Evolutionary conservation across 768 basidiomycete genomes (phyloP).

Genomic region (Mycena amicta): DNA sequence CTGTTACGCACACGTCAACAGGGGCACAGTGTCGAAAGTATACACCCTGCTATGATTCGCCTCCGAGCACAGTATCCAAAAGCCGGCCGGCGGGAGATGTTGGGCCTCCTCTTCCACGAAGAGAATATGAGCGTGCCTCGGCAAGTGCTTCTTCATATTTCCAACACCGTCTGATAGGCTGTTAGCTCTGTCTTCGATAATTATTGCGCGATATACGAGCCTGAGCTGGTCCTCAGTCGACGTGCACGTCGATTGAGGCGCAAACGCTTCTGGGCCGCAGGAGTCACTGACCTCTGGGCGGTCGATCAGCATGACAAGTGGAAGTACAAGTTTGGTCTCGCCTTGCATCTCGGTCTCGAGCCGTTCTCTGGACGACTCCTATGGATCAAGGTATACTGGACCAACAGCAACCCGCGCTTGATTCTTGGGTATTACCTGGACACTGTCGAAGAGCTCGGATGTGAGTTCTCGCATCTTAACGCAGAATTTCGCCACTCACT

Average conservation of each 20-base stretch:
- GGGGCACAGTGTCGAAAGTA: constrained; percentile 26
- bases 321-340: constrained; percentile 28
- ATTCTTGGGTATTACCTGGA: constrained; percentile 33
- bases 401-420: constrained; percentile 30
- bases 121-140: constrained; percentile 26
- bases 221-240: constrained; percentile 11
- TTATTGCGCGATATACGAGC: constrained; percentile 12
- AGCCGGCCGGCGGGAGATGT: constrained; percentile 30
- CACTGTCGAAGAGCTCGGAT: constrained; percentile 3
- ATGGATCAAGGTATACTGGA: constrained; percentile 39
- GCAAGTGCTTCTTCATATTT: constrained; percentile 14
- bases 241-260: constrained; percentile 21
- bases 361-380: constrained; percentile 27
- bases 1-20: constrained; percentile 22
- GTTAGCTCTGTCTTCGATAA: constrained; percentile 4
- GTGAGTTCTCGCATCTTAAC: constrained; percentile 11
- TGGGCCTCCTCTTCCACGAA: constrained; percentile 26
- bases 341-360: constrained; percentile 31
- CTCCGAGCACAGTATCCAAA: constrained; percentile 27
- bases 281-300: constrained; percentile 31
- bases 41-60: constrained; percentile 19
- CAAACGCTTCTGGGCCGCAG: constrained; percentile 30
- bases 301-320: constrained; percentile 40
- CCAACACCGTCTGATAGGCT: not conserved
- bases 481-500: not conserved